Percentiles rank a stretch among this genome's conserved stretches.
Evolutionary conservation across 306 rosid species (phyloP).

Genomic region (Castanea mollissima): DNA sequence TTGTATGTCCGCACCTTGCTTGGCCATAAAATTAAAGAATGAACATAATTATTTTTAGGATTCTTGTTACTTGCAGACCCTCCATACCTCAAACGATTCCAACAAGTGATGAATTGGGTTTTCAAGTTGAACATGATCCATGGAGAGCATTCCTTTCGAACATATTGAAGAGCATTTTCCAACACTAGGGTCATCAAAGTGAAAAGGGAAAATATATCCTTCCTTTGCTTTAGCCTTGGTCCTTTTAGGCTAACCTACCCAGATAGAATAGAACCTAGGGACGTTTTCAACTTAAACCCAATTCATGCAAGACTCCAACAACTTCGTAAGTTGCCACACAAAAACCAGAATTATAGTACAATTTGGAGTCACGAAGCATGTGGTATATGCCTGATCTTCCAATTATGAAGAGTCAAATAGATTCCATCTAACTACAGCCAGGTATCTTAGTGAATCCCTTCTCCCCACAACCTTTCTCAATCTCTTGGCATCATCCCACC

Average conservation of each 20-base stretch:
- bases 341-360: neutral
- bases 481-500: slow-evolving; percentile 57
- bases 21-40: neutral
- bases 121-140: neutral
- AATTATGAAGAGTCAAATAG: slow-evolving; percentile 12
- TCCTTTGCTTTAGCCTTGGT: neutral
- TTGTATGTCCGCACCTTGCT: neutral
- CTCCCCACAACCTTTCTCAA: slow-evolving; percentile 35
- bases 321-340: neutral
- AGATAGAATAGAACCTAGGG: neutral
- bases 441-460: slow-evolving; percentile 44
- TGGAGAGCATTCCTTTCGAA: neutral
- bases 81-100: neutral
- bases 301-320: neutral
- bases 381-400: slow-evolving; percentile 2
- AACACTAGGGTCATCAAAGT: neutral
- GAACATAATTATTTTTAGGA: neutral
- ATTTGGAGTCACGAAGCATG: neutral
- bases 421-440: slow-evolving; percentile 62
- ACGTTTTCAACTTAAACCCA: neutral
- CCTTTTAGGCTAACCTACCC: neutral
- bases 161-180: neutral
- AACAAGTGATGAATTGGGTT: neutral
- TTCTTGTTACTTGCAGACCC: neutral
- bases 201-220: neutral